Percentiles rank a stretch among this genome's conserved stretches.
Conservation (phyloP, 2,329 filamentous ascomycete species). For the Cyphellophora attinorum region DNA sequence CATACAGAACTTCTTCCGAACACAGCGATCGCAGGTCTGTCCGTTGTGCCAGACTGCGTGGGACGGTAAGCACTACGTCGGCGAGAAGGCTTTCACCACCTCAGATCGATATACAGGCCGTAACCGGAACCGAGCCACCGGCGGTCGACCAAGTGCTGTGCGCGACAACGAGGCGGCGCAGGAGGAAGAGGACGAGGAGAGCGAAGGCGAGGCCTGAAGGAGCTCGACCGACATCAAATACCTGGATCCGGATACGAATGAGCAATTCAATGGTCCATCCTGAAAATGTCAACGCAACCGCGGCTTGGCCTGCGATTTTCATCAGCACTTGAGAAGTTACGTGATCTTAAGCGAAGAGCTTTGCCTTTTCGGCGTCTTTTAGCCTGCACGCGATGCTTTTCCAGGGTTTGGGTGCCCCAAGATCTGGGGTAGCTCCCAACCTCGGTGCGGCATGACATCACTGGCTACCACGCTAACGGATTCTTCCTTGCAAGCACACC, state of each 20-base stretch:
- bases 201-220: slow-evolving; percentile 1
- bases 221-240: neutral
- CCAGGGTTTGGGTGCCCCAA: too few relatives aligned
- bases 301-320: too few relatives aligned
- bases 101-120: slow-evolving; percentile 19
- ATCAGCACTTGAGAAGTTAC: too few relatives aligned
- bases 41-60: slow-evolving; percentile 46
- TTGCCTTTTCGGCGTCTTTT: too few relatives aligned
- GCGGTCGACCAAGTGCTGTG: slow-evolving; percentile 2
- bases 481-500: too few relatives aligned
- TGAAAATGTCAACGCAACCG: too few relatives aligned
- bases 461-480: too few relatives aligned
- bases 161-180: slow-evolving; percentile 2
- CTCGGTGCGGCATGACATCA: too few relatives aligned
- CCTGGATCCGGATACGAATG: neutral
- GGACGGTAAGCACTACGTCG: slow-evolving; percentile 43
- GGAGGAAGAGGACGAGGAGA: slow-evolving; percentile 7
- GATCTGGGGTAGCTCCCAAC: too few relatives aligned
- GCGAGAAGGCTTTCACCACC: slow-evolving; percentile 38
- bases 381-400: too few relatives aligned
- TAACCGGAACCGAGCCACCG: slow-evolving; percentile 16
- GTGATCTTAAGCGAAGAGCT: too few relatives aligned
- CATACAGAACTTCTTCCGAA: slow-evolving; percentile 61
- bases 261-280: too few relatives aligned
- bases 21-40: slow-evolving; percentile 53